A percentile compares a stretch with the other conserved stretches of the same genome.
These are phyloP conservation scores for Nakazawaea ernobii DNA, from an alignment of 805 yeast genomes.

Conservation along the genomic window DNA sequence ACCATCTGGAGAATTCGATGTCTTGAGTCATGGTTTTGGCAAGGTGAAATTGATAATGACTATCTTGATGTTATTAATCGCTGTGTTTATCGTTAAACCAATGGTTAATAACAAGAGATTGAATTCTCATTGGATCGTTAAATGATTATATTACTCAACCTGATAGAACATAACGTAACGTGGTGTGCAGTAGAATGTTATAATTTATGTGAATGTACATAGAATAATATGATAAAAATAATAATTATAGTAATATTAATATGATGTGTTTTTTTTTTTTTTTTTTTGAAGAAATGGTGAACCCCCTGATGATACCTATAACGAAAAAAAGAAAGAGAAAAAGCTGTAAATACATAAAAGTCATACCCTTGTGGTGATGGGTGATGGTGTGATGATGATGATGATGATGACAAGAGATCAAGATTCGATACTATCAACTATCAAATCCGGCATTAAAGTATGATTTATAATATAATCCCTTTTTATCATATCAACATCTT, in stretches of 20 bases:
- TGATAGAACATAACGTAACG: too few relatives aligned
- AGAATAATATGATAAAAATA: too few relatives aligned
- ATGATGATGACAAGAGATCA: background rate
- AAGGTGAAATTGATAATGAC: constrained; percentile 58
- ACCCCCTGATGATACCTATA: too few relatives aligned
- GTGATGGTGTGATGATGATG: background rate
- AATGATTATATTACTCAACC: too few relatives aligned
- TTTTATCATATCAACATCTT: constrained; percentile 31
- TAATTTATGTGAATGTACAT: too few relatives aligned
- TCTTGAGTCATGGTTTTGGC: constrained; percentile 62
- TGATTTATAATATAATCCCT: constrained; percentile 17
- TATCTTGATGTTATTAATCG: constrained; percentile 42
- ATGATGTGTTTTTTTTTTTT: too few relatives aligned
- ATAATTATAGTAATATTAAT: too few relatives aligned
- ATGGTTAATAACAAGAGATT: constrained; percentile 49
- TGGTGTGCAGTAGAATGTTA: too few relatives aligned
- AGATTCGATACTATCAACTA: constrained; percentile 7
- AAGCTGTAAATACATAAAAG: background rate
- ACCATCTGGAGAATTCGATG: constrained; percentile 83
- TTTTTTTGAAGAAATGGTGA: too few relatives aligned
- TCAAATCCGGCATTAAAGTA: constrained; percentile 11
- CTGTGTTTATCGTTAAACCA: constrained; percentile 48
- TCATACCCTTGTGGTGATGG: too few relatives aligned
- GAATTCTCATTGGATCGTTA: constrained; percentile 44
- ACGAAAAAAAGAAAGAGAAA: background rate